These are phyloP conservation scores for Russula earlei DNA, from an alignment of 768 basidiomycete genomes.

Conservation along the genomic window DNA sequence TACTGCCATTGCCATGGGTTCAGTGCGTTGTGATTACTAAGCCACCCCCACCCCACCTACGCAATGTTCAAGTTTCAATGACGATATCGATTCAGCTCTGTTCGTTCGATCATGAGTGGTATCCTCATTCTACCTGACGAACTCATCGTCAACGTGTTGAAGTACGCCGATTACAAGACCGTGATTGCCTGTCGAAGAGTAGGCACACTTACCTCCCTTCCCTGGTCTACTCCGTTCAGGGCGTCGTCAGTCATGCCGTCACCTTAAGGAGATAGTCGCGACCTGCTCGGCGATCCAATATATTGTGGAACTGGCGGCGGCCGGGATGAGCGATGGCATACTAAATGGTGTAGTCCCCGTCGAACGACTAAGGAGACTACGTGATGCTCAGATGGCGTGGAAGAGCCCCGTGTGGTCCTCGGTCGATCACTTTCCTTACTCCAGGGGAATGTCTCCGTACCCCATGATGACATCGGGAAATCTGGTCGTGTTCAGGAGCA, in stretches of 20 bases:
- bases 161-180: conserved; percentile 1
- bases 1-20: no score
- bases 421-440: background rate
- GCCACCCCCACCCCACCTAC: no score
- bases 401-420: background rate
- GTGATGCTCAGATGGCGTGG: background rate
- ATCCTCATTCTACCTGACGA: background rate
- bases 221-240: background rate
- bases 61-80: no score
- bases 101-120: background rate
- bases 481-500: background rate
- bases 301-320: background rate
- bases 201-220: background rate
- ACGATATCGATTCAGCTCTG: no score
- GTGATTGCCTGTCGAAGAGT: conserved; percentile 3
- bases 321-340: conserved; percentile 1
- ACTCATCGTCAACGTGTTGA: background rate
- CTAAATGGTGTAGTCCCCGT: background rate
- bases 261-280: background rate
- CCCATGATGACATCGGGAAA: background rate
- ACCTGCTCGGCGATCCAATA: background rate
- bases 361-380: background rate
- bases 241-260: background rate
- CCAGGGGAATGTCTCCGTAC: background rate
- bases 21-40: no score